Evolutionary conservation across 371 early-diverging fungal genomes (phyloP).

Genomic region (Fennellomyces sp.): DNA sequence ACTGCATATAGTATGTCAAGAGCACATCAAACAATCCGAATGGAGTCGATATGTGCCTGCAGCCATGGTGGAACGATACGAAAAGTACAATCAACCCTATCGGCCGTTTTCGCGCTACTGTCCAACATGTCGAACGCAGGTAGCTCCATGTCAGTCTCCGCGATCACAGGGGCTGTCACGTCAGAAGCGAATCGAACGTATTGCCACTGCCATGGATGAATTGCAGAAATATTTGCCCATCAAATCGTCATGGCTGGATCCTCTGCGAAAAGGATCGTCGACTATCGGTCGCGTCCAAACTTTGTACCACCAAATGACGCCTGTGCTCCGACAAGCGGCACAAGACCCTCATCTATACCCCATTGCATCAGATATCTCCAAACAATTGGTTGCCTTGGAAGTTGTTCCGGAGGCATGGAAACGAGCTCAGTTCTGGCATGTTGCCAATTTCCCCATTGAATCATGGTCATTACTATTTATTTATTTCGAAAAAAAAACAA

Average conservation of each 20-base stretch:
- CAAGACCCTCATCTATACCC: constrained; percentile 14
- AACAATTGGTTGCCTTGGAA: constrained; percentile 56
- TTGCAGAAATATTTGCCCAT: neutral
- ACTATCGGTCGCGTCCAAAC: constrained; percentile 17
- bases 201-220: neutral
- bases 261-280: neutral
- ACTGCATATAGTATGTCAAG: constrained; percentile 54
- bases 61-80: constrained; percentile 49
- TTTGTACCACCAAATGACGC: constrained; percentile 38
- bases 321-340: constrained; percentile 20
- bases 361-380: constrained; percentile 34
- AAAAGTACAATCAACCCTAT: constrained; percentile 68
- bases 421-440: constrained; percentile 71
- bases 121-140: constrained; percentile 41
- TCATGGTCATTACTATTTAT: constrained; percentile 45
- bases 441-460: constrained; percentile 59
- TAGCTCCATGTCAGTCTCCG: constrained; percentile 46
- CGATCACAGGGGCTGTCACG: constrained; percentile 29
- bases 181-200: constrained; percentile 16
- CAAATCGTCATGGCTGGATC: neutral
- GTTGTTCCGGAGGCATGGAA: constrained; percentile 69
- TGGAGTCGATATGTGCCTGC: constrained; percentile 58
- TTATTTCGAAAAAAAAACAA: neutral
- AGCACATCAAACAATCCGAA: constrained; percentile 56
- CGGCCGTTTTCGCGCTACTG: constrained; percentile 63